Conservation (phyloP, 805 yeast species). For the Hanseniaspora thailandica region DNA sequence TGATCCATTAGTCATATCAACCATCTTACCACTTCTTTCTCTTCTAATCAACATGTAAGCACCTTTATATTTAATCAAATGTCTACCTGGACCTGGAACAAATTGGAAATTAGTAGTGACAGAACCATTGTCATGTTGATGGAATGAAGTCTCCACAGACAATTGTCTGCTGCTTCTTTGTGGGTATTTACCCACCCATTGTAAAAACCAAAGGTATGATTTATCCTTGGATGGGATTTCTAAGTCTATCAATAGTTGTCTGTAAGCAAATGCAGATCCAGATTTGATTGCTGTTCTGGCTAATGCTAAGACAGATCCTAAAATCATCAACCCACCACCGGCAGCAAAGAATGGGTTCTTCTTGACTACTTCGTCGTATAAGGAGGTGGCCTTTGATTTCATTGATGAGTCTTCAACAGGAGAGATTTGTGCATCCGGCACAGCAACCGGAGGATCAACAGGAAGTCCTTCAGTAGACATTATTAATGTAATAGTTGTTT, state of each 20-base stretch:
- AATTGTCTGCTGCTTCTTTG: conserved; percentile 68
- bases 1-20: conserved; percentile 80
- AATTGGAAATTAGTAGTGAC: conserved; percentile 75
- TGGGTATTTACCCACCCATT: conserved; percentile 86
- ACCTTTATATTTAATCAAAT: conserved; percentile 69
- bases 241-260: conserved; percentile 78
- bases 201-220: conserved; percentile 86
- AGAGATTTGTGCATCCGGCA: background rate
- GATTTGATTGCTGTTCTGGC: conserved; percentile 58
- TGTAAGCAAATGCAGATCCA: conserved; percentile 55
- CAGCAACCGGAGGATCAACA: background rate
- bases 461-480: background rate
- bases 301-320: conserved; percentile 80
- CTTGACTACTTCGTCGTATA: conserved; percentile 44
- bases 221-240: conserved; percentile 91
- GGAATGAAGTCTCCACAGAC: conserved; percentile 75
- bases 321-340: conserved; percentile 92
- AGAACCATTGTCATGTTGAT: conserved; percentile 87
- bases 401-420: conserved; percentile 19
- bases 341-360: conserved; percentile 95
- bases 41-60: conserved; percentile 82
- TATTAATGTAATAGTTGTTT: background rate
- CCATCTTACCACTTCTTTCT: conserved; percentile 77
- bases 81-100: conserved; percentile 97
- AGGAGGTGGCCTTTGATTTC: conserved; percentile 26